These are phyloP conservation scores for Debaryomyces sp. DNA, from an alignment of 1,139 yeast species.

Conservation along the genomic window DNA sequence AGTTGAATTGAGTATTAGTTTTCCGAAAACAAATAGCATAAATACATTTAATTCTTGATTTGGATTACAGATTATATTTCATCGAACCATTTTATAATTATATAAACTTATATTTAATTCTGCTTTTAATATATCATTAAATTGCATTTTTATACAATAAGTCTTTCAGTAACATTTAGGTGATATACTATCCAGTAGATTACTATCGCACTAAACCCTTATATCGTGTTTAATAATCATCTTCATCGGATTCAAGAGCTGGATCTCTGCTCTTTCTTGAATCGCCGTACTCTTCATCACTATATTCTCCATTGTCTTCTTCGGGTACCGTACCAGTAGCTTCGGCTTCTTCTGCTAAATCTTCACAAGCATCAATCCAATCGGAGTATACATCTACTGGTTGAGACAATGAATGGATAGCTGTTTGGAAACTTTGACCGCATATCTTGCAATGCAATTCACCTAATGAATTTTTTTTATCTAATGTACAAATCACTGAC, in stretches of 20 bases:
- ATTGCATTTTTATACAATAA: conserved; percentile 1
- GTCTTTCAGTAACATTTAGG: neutral
- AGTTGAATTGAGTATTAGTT: conserved; percentile 1
- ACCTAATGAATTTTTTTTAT: conserved; percentile 85
- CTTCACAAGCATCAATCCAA: conserved; percentile 99
- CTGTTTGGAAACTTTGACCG: conserved; percentile 91
- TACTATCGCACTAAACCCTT: neutral
- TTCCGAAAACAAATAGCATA: neutral
- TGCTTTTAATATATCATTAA: neutral
- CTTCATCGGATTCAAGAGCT: conserved; percentile 33
- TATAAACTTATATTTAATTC: neutral
- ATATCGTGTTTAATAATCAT: conserved; percentile 19
- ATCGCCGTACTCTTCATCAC: conserved; percentile 39
- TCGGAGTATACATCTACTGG: conserved; percentile 96
- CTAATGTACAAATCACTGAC: conserved; percentile 85
- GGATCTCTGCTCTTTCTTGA: conserved; percentile 18
- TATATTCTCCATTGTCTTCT: conserved; percentile 35
- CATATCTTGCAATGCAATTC: conserved; percentile 88
- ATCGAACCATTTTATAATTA: neutral
- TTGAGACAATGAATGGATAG: conserved; percentile 78
- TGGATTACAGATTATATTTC: neutral
- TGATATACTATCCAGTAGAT: conserved; percentile 9
- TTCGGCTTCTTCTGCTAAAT: conserved; percentile 72
- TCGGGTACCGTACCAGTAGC: conserved; percentile 24
- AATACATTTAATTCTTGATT: neutral